These are phyloP conservation scores for Thymus quinquecostatus DNA, from an alignment of 257 asterid species.

Conservation along the genomic window DNA sequence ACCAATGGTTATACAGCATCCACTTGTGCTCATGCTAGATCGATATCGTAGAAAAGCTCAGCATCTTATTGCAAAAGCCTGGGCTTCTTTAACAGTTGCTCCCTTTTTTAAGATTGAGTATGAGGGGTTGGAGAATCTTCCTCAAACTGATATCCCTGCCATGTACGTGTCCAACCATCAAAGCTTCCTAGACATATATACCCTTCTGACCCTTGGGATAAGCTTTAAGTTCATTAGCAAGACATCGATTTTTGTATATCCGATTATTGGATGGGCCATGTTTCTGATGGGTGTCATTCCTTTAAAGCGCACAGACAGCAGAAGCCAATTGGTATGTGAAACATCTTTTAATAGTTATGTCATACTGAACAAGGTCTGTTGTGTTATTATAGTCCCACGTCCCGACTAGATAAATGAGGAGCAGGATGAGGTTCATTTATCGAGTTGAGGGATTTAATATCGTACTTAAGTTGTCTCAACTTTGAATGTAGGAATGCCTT, in stretches of 20 bases:
- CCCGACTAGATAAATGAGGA: background rate
- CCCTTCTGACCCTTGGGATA: slow-evolving; percentile 88
- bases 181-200: slow-evolving; percentile 89
- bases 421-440: slow-evolving; percentile 15
- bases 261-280: slow-evolving; percentile 98
- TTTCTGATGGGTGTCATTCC: slow-evolving; percentile 87
- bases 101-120: slow-evolving; percentile 77
- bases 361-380: slow-evolving; percentile 8
- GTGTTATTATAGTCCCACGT: slow-evolving; percentile 20
- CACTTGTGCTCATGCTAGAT: slow-evolving; percentile 80
- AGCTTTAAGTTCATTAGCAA: slow-evolving; percentile 97
- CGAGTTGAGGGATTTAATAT: background rate
- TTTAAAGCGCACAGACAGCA: slow-evolving; percentile 93
- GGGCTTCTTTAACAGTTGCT: slow-evolving; percentile 74
- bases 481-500: slow-evolving; percentile 72
- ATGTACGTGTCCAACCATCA: slow-evolving; percentile 96
- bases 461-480: slow-evolving; percentile 23
- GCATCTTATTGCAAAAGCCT: slow-evolving; percentile 67
- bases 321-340: slow-evolving; percentile 78
- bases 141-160: slow-evolving; percentile 71
- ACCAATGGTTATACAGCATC: slow-evolving; percentile 84
- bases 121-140: slow-evolving; percentile 87
- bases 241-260: slow-evolving; percentile 85
- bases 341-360: slow-evolving; percentile 26
- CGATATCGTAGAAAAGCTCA: slow-evolving; percentile 79